Evolutionary conservation across 768 basidiomycete genomes (phyloP), one percentile per base, ranked within the genome.

Genomic region (Amanita rimosa): DNA sequence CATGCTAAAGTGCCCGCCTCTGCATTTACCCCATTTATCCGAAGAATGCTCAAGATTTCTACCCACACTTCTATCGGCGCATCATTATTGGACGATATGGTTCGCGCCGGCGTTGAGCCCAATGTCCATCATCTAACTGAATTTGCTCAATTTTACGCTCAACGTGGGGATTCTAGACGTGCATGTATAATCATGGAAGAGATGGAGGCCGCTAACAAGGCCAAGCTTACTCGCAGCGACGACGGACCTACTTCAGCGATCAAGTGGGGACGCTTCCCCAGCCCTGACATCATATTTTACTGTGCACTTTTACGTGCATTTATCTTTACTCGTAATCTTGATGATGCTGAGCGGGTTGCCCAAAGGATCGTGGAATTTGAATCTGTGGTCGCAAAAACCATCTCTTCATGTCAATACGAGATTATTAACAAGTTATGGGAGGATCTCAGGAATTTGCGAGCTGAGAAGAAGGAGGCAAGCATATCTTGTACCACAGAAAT

Each of bases 1-100:
- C 65, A 52, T 54, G 58, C 27, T 55, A 62, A 31, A 5, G 57
- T 64, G 8, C 53, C 56, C 34, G 48, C 58, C 2, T 53, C 60
- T 4, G 62, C 69, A 1, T 85, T 84, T 57, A 74, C 68, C 1
- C 70, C 77, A 0, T 84, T 84, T 57, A 60, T 83, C 35, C 58
- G 63, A 31, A 59, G 58, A 16, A 63, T 78, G 54, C 66, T 67
- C 44, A 47, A 54, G 4, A 34, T 41, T 0, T 34, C 48, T 17
- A 36, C 29, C 4, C 8, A 17, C 6, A 31, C 57, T 3, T 54
- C 52, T 24, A 57, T 58, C 24, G 75, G 73, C 0, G 55, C 64
- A 0, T 51, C 54, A 17, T 64, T 82, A 16, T 44, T 84, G 34
- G 53, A 53, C n/a, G 79, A 83, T 56, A 81, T 85, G 78, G 40